Base-by-base conservation (phyloP, 208 protist species). In the Lotmaria passim region DNA sequence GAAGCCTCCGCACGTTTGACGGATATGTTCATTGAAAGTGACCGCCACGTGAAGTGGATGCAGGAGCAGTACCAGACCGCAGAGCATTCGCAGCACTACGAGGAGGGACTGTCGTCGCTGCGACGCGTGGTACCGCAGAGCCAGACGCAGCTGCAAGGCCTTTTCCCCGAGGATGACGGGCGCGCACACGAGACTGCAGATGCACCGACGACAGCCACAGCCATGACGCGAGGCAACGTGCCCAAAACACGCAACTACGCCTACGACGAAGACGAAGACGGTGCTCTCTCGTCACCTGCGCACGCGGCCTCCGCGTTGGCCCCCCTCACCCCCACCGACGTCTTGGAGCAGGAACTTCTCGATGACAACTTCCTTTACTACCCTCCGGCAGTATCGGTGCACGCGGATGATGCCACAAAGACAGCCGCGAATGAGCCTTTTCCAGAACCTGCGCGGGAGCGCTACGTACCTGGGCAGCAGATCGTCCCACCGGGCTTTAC, bases 391-490 rank as follows among this genome's bases (percentile, higher is more conserved):
- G 19, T 38, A 2, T 41, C 57, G 21, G 30, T 57, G 23, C 26
- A 43, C n/a, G 24, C 38, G n/a, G 30, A 36, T 10, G 51, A 7
- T 8, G 23, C 15, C 4, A 41, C 23, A 17, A 47, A 0, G 4
- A 34, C 26, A 12, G 24, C 30, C 23, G 67, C 61, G 15, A 48
- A 56, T 30, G 36, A 14, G 51, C 19, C 56, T 34, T 5, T 10
- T 43, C 57, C 38, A 39, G 34, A 60, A 14, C n/a, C 31, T 19
- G 15, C 51, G 56, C 62, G 23, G 61, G 43, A 66, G 62, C 17
- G 41, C 36, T 96, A 96, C 58, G 86, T 95, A 7, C 92, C 89
- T 11, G 92, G 92, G 0, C 86, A 94, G 85, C 87, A 90, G 61
- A 85, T 94, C 17, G 69, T 95, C 41, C 81, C 83, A 12, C 86